Percentiles rank a stretch among this genome's conserved stretches.
Conservation (phyloP, 306 rosid genomes). For the Styphnolobium japonicum region DNA sequence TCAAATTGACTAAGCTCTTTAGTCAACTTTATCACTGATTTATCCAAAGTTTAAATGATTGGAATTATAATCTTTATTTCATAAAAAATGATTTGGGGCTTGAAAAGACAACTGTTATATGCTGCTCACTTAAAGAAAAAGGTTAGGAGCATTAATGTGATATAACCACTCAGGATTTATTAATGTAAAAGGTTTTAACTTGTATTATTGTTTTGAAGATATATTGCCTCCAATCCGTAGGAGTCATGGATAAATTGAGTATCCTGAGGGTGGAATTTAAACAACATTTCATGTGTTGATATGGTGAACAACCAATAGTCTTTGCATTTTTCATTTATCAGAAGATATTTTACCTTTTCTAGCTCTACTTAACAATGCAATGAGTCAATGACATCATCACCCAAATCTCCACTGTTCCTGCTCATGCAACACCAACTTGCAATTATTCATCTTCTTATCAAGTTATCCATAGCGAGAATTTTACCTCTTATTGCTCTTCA, state of each 20-base stretch:
- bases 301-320: background rate
- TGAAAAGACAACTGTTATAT: background rate
- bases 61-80: background rate
- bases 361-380: no score
- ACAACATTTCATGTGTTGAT: background rate
- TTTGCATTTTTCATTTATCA: background rate
- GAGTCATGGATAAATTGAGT: background rate
- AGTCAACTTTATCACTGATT: background rate
- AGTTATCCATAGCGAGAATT: no score
- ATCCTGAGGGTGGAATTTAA: background rate
- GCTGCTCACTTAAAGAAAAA: background rate
- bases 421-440: no score
- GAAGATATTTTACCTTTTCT: no score
- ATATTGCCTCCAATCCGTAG: background rate
- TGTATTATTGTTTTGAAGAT: background rate
- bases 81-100: background rate
- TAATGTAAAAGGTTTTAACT: background rate
- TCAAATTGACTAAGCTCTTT: background rate
- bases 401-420: no score
- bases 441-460: no score
- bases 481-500: no score
- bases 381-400: no score
- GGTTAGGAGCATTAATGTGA: background rate
- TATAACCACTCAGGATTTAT: background rate
- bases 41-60: conserved; percentile 1